Conservation (phyloP, 2,329 filamentous ascomycete species). For the Tricladium varicosporioides region DNA sequence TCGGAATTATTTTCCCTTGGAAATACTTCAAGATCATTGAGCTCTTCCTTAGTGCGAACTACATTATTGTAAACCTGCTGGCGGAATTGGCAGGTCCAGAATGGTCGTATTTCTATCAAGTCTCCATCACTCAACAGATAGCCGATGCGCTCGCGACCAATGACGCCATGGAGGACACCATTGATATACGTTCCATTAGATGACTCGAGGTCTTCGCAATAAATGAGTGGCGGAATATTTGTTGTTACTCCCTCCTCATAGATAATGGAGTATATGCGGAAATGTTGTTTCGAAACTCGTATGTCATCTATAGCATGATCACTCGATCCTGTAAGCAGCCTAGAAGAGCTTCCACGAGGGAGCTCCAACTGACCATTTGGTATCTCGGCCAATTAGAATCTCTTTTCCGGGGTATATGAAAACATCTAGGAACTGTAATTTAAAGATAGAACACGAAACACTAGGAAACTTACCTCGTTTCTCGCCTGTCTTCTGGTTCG, state of each 20-base stretch:
- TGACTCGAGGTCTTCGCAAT: slow-evolving; percentile 55
- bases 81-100: slow-evolving; percentile 38
- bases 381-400: slow-evolving; percentile 32
- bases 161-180: slow-evolving; percentile 43
- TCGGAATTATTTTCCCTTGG: not conserved
- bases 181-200: slow-evolving; percentile 55
- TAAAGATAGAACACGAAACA: too few relatives aligned
- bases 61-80: slow-evolving; percentile 23
- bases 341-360: not conserved
- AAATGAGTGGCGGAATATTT: slow-evolving; percentile 41
- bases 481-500: too few relatives aligned
- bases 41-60: slow-evolving; percentile 27
- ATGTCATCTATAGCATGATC: slow-evolving; percentile 41
- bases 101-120: slow-evolving; percentile 40
- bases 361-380: slow-evolving; percentile 26
- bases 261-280: slow-evolving; percentile 53
- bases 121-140: slow-evolving; percentile 52
- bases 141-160: slow-evolving; percentile 35
- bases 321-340: slow-evolving; percentile 26
- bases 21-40: slow-evolving; percentile 37
- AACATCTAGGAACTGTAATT: slow-evolving; percentile 8
- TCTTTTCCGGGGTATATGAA: slow-evolving; percentile 18
- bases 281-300: slow-evolving; percentile 50
- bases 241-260: slow-evolving; percentile 41
- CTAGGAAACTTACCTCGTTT: too few relatives aligned